phyloP scores from a whole-genome alignment of 305 asterid genomes.

The Lippia alba region DNA sequence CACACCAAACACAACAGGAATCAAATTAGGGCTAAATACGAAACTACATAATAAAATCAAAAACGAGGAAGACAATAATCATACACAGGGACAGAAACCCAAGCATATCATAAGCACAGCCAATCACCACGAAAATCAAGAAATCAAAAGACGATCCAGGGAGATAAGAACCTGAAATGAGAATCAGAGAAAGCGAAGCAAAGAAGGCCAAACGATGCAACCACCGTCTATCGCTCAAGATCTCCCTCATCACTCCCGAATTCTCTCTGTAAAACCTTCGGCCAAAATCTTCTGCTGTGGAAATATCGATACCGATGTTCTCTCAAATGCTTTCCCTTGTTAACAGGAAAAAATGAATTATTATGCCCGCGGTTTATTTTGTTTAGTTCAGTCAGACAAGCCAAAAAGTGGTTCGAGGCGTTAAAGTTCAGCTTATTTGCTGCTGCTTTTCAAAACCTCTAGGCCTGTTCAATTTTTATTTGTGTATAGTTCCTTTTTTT shows the following conservation, averaged over 20 bases:
- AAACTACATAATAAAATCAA: not conserved
- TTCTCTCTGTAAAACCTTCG: conserved; percentile 23
- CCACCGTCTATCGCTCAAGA: conserved; percentile 52
- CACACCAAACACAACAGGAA: not conserved
- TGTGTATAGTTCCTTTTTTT: no score
- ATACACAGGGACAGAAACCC: conserved; percentile 3
- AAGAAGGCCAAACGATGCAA: conserved; percentile 53
- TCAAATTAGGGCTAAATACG: not conserved
- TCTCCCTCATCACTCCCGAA: conserved; percentile 55
- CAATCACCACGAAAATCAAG: not conserved
- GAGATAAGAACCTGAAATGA: conserved; percentile 56
- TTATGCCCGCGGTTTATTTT: not conserved
- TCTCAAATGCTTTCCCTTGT: not conserved
- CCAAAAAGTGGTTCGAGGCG: not conserved
- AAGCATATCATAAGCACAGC: not conserved
- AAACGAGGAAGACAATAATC: not conserved
- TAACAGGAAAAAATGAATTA: not conserved
- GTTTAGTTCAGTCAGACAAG: no score
- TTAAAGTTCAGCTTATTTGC: no score
- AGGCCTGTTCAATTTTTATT: no score
- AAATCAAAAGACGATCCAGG: conserved; percentile 32
- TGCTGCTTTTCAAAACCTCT: no score
- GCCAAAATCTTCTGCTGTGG: conserved; percentile 21
- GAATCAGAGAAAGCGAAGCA: conserved; percentile 50
- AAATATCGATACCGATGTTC: conserved; percentile 11